These are phyloP conservation scores for Oxytropis ochrocephala DNA, from an alignment of 306 rosid species.

Conservation along the genomic window DNA sequence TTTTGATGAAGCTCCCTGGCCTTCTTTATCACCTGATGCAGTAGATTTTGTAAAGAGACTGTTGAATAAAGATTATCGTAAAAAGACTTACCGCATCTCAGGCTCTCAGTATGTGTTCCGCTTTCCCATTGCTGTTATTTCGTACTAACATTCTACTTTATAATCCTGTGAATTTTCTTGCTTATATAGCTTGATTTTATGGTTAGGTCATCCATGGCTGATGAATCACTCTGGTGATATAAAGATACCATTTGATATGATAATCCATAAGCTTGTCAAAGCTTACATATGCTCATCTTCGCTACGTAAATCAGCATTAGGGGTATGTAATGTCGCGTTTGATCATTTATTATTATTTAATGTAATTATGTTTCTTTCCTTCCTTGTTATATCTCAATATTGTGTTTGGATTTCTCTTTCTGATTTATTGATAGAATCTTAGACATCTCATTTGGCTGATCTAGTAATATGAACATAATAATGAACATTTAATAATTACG, in stretches of 20 bases:
- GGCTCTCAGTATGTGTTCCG: constrained; percentile 46
- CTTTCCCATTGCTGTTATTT: constrained; percentile 5
- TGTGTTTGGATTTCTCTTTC: not conserved
- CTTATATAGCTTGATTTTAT: constrained; percentile 8
- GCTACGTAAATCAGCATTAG: constrained; percentile 68
- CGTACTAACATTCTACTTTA: not conserved
- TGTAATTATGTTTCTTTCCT: not conserved
- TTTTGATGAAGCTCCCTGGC: constrained; percentile 90
- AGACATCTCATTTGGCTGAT: not conserved
- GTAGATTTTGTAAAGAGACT: constrained; percentile 66
- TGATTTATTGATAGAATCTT: not conserved
- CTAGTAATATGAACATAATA: not conserved
- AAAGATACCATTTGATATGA: constrained; percentile 64
- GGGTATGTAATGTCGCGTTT: constrained; percentile 33
- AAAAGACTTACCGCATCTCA: constrained; percentile 78
- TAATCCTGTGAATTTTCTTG: not conserved
- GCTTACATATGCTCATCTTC: constrained; percentile 66
- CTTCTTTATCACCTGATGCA: constrained; percentile 69
- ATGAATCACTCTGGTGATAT: constrained; percentile 32
- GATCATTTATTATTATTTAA: not conserved
- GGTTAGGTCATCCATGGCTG: constrained; percentile 82
- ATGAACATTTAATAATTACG: not conserved
- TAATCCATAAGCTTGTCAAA: constrained; percentile 60
- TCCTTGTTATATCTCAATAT: not conserved
- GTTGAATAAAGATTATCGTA: constrained; percentile 67